Percentiles rank a stretch among this genome's conserved stretches.
Conservation (phyloP, 2,329 filamentous ascomycete genomes). For the Chaetomiaceae sp. region DNA sequence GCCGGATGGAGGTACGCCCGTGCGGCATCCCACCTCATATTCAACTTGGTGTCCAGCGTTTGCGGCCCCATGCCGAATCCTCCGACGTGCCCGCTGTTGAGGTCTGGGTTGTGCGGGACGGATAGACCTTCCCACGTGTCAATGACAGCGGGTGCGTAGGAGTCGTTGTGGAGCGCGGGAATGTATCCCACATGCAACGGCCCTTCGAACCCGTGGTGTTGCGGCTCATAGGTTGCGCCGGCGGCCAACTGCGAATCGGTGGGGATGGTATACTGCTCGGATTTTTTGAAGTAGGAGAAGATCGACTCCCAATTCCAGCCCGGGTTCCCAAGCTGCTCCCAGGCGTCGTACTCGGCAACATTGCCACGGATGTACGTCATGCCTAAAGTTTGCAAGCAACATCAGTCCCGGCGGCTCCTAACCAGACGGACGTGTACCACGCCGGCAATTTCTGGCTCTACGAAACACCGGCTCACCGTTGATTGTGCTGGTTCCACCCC, state of each 20-base stretch:
- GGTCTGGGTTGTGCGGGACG: constrained; percentile 4
- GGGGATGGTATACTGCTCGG: not conserved
- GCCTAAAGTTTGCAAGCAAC: not conserved
- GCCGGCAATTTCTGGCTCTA: no score
- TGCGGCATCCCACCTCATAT: constrained; percentile 5
- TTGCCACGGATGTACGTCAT: constrained; percentile 22
- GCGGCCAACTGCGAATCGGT: not conserved
- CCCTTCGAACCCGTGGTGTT: constrained; percentile 1
- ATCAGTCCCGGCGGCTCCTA: not conserved
- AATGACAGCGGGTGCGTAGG: not conserved
- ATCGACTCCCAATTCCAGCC: not conserved
- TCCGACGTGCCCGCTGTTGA: constrained; percentile 3
- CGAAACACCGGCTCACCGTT: constrained; percentile 25
- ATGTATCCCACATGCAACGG: constrained; percentile 6
- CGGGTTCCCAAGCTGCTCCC: constrained; percentile 1
- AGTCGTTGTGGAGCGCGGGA: constrained; percentile 5
- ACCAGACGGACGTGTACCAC: no score
- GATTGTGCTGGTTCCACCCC: constrained; percentile 33
- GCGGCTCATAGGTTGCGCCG: not conserved
- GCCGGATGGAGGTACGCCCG: constrained; percentile 4
- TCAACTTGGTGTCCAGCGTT: not conserved
- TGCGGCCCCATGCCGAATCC: constrained; percentile 6
- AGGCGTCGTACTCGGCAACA: not conserved
- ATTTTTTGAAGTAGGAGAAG: constrained; percentile 3
- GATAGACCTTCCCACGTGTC: constrained; percentile 13